Evolutionary conservation across 176 grass and related monocot genomes (phyloP).

Genomic region (Phoenix roebelenii): DNA sequence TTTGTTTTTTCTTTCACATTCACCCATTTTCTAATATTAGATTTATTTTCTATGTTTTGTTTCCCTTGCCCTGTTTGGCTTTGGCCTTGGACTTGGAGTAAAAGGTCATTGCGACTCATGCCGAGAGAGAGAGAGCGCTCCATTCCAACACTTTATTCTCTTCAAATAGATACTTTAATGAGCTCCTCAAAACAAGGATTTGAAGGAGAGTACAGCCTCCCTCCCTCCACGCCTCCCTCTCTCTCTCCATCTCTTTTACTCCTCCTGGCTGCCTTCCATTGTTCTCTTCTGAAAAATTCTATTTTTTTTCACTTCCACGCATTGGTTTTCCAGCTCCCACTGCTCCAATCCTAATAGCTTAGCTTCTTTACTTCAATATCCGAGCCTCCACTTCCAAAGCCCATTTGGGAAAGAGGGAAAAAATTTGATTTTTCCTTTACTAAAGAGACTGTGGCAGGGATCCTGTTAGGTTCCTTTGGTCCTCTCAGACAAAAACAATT

Average conservation of each 20-base stretch:
- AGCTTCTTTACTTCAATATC: neutral
- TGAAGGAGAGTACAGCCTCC: conserved; percentile 19
- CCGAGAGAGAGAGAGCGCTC: conserved; percentile 6
- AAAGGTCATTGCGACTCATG: neutral
- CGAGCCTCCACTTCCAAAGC: conserved; percentile 7
- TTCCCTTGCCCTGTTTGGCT: neutral
- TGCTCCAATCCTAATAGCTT: conserved; percentile 16
- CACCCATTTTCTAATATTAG: neutral
- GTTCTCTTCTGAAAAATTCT: conserved; percentile 9
- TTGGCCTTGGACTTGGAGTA: conserved; percentile 16
- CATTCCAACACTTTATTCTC: conserved; percentile 28
- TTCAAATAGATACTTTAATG: conserved; percentile 19
- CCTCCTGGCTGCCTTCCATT: conserved; percentile 19
- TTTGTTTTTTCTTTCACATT: too few relatives aligned
- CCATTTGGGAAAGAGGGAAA: neutral
- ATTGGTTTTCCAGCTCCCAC: conserved; percentile 8
- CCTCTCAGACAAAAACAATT: conserved; percentile 1
- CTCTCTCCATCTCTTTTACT: neutral
- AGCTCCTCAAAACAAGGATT: conserved; percentile 6
- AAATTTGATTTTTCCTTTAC: conserved; percentile 7
- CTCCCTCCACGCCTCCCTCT: conserved; percentile 5
- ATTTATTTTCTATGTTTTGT: neutral
- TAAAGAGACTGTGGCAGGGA: conserved; percentile 19
- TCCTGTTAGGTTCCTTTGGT: conserved; percentile 12
- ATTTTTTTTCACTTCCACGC: conserved; percentile 37